phyloP scores from a whole-genome alignment of 2,329 filamentous ascomycete species.

The Claviceps purpurea region DNA sequence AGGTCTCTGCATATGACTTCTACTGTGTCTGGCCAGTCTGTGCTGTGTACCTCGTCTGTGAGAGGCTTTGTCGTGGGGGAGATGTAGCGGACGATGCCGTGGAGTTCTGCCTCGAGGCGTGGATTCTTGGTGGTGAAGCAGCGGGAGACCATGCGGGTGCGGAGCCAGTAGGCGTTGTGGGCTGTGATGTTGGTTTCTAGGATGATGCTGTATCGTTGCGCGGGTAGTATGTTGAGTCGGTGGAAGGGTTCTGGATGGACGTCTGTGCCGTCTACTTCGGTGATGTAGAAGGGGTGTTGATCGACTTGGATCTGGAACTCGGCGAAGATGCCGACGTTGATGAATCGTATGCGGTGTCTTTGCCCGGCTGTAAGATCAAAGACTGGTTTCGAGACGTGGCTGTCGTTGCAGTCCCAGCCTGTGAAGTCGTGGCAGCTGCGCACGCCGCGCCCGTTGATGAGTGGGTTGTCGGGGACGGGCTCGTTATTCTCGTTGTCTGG shows the following conservation, averaged over 20 bases:
- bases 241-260: constrained; percentile 45
- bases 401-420: constrained; percentile 31
- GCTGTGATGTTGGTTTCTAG: constrained; percentile 45
- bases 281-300: constrained; percentile 48
- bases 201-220: constrained; percentile 57
- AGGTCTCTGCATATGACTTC: constrained; percentile 39
- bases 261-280: constrained; percentile 58
- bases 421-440: constrained; percentile 21
- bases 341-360: constrained; percentile 51
- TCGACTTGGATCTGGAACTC: constrained; percentile 62
- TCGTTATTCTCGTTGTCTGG: constrained; percentile 44
- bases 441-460: constrained; percentile 44
- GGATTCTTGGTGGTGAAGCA: constrained; percentile 23
- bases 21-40: constrained; percentile 35
- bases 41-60: constrained; percentile 21
- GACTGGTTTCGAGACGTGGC: constrained; percentile 22
- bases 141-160: constrained; percentile 34
- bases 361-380: constrained; percentile 38
- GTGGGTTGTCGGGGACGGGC: constrained; percentile 49
- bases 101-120: constrained; percentile 17
- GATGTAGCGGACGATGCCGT: constrained; percentile 19
- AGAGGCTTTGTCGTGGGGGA: neutral
- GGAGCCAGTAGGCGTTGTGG: constrained; percentile 46
- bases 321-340: constrained; percentile 59
- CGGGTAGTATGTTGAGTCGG: constrained; percentile 52